phyloP scores from a whole-genome alignment of 2,329 filamentous ascomycete species.

The Xenosphaeropsis pyriputrescens region DNA sequence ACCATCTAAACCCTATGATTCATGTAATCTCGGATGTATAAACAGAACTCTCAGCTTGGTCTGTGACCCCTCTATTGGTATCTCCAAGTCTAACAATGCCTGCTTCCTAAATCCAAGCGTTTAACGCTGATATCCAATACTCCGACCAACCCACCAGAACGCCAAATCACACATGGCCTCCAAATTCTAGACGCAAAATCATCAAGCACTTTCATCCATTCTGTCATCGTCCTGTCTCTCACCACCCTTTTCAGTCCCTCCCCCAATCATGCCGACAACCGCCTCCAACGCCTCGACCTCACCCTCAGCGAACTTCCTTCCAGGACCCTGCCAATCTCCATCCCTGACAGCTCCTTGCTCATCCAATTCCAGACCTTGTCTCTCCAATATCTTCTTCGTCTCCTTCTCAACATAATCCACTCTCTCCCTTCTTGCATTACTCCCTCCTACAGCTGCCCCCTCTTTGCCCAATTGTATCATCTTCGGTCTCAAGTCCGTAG shows the following conservation, averaged over 20 bases:
- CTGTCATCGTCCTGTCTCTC: conserved; percentile 4
- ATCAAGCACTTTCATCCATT: too few species aligned
- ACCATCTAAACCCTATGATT: too few species aligned
- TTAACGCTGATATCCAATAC: too few species aligned
- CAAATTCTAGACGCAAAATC: too few species aligned
- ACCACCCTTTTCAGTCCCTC: conserved; percentile 8
- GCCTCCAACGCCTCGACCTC: conserved; percentile 44
- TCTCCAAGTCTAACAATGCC: too few species aligned
- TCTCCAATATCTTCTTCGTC: conserved; percentile 63
- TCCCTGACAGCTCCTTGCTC: conserved; percentile 45
- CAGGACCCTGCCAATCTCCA: conserved; percentile 46
- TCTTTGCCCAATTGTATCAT: conserved; percentile 29
- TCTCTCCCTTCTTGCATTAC: conserved; percentile 54
- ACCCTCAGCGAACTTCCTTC: conserved; percentile 29
- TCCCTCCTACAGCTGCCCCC: conserved; percentile 22
- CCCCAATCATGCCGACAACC: conserved; percentile 29
- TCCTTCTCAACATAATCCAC: conserved; percentile 73
- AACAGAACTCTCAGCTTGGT: too few species aligned
- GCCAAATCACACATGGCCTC: too few species aligned
- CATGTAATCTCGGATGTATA: too few species aligned
- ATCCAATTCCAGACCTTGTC: conserved; percentile 50
- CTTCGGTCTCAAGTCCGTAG: conserved; percentile 53
- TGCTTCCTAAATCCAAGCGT: too few species aligned
- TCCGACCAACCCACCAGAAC: too few species aligned
- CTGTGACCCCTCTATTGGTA: too few species aligned